Conservation (phyloP, 768 basidiomycete species). For the Boletus speciosus region DNA sequence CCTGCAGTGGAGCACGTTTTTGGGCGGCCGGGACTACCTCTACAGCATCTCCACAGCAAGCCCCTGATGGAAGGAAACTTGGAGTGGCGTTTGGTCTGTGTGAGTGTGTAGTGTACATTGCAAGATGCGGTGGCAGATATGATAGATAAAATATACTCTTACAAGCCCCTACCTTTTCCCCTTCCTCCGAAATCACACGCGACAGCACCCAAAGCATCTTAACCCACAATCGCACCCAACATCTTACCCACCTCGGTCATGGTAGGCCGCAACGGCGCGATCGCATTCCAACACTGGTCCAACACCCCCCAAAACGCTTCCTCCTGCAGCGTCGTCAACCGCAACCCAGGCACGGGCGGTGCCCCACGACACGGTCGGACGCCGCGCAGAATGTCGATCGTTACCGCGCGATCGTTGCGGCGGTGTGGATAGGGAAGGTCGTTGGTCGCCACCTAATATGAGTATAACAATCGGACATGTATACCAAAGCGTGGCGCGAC, state of each 20-base stretch:
- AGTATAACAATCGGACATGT: no score
- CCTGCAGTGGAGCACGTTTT: neutral
- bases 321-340: conserved; percentile 18
- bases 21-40: neutral
- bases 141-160: neutral
- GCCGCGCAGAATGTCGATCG: conserved; percentile 51
- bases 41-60: neutral
- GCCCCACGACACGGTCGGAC: conserved; percentile 43
- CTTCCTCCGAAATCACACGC: neutral
- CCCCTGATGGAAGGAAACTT: neutral
- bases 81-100: no score
- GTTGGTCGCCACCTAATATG: conserved; percentile 46
- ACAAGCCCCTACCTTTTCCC: neutral
- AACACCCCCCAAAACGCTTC: conserved; percentile 43
- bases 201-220: neutral
- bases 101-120: neutral
- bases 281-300: conserved; percentile 44
- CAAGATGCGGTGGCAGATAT: neutral
- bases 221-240: conserved; percentile 10
- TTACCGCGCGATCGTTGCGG: conserved; percentile 53
- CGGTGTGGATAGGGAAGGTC: conserved; percentile 51
- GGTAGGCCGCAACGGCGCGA: conserved; percentile 37
- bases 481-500: no score
- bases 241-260: conserved; percentile 38
- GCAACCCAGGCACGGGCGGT: conserved; percentile 17